A percentile compares a stretch with the other conserved stretches of the same genome.
Evolutionary conservation across 495 filamentous ascomycete genomes (phyloP).

Genomic region (Penicillium egyptiacum): DNA sequence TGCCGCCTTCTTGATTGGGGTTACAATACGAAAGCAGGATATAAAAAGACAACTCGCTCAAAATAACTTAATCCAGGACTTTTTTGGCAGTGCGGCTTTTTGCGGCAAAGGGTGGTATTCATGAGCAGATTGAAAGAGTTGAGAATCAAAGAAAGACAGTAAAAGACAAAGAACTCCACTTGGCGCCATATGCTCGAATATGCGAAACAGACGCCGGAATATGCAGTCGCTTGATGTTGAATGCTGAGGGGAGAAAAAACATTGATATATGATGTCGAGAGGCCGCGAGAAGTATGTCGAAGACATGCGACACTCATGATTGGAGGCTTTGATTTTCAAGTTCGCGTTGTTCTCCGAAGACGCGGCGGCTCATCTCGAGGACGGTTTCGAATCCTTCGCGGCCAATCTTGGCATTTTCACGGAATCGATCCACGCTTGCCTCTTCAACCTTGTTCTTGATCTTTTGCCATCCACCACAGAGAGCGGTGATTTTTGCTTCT

Average conservation of each 20-base stretch:
- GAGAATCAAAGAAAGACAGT: conserved; percentile 7
- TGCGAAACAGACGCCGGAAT: conserved; percentile 31
- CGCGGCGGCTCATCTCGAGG: conserved; percentile 87
- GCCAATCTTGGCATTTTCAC: conserved; percentile 85
- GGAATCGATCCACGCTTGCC: conserved; percentile 80
- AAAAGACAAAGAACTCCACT: conserved; percentile 28
- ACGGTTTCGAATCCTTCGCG: conserved; percentile 93
- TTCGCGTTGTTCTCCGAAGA: conserved; percentile 86
- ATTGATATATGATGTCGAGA: conserved; percentile 11
- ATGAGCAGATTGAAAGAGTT: conserved; percentile 18
- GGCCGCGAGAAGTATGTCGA: background rate
- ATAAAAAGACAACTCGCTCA: conserved; percentile 9
- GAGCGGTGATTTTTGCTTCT: conserved; percentile 85
- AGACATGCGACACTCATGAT: conserved; percentile 12
- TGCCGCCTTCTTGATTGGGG: conserved; percentile 6
- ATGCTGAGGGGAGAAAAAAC: conserved; percentile 9
- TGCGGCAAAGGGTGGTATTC: conserved; percentile 15
- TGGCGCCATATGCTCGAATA: conserved; percentile 32
- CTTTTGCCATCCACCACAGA: conserved; percentile 95
- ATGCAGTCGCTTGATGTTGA: conserved; percentile 41
- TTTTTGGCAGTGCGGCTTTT: conserved; percentile 26
- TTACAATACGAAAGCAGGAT: conserved; percentile 4
- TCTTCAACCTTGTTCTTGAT: conserved; percentile 94
- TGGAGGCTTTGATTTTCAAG: conserved; percentile 43
- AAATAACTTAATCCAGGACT: conserved; percentile 16